Percentiles rank a stretch among this genome's conserved stretches.
Conservation (phyloP, 179 eudicot genomes). For the Silene coronaria region DNA sequence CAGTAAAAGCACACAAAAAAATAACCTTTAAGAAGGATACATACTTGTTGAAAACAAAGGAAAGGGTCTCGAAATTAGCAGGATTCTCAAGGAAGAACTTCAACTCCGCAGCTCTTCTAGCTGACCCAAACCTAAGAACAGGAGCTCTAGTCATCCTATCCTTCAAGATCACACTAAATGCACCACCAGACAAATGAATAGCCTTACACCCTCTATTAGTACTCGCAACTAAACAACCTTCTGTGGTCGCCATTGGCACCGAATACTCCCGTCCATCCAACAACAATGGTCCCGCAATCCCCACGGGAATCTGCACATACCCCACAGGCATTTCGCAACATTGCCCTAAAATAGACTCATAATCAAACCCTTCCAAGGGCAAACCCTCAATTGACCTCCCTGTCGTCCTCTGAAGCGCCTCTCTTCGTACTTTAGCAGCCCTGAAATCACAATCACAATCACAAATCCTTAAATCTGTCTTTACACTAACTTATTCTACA, state of each 20-base stretch:
- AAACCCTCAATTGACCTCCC: slow-evolving; percentile 35
- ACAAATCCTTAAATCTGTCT: neutral
- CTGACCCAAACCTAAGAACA: slow-evolving; percentile 42
- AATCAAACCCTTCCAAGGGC: slow-evolving; percentile 37
- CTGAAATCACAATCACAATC: neutral
- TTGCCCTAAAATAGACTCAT: slow-evolving; percentile 44
- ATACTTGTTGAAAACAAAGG: slow-evolving; percentile 38
- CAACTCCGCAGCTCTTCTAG: slow-evolving; percentile 39
- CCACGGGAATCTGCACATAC: slow-evolving; percentile 45
- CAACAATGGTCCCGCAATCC: slow-evolving; percentile 45
- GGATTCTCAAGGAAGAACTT: slow-evolving; percentile 44
- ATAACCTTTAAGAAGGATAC: neutral
- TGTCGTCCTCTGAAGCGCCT: slow-evolving; percentile 35
- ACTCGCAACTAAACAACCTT: slow-evolving; percentile 43
- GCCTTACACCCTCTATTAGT: slow-evolving; percentile 52
- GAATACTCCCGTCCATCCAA: slow-evolving; percentile 37
- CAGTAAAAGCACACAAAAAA: neutral
- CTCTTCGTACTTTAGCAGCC: slow-evolving; percentile 39
- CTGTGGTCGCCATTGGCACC: slow-evolving; percentile 50
- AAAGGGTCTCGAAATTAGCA: slow-evolving; percentile 37
- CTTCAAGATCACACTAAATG: slow-evolving; percentile 33
- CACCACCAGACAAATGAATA: slow-evolving; percentile 38
- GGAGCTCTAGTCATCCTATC: slow-evolving; percentile 52
- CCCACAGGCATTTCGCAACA: slow-evolving; percentile 54
- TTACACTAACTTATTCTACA: neutral